Conservation (phyloP, 176 grass and related monocot species). For the Olyra latifolia region DNA sequence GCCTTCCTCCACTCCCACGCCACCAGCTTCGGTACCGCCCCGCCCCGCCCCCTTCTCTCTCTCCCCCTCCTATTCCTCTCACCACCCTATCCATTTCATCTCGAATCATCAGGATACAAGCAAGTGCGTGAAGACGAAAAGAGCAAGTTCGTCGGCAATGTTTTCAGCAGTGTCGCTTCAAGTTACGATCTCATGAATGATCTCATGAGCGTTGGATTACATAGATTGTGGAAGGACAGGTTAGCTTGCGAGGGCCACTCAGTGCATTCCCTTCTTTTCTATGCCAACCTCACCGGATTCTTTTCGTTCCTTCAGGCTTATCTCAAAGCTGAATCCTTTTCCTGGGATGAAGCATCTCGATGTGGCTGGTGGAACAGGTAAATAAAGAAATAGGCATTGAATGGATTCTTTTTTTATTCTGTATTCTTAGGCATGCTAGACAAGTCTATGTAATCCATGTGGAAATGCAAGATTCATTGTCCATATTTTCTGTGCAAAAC, state of each 20-base stretch:
- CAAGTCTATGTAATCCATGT: neutral
- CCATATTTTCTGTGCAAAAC: neutral
- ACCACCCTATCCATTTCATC: neutral
- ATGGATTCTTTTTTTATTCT: too few relatives aligned
- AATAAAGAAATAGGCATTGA: too few relatives aligned
- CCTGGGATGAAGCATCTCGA: conserved; percentile 96
- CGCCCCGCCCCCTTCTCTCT: too few relatives aligned
- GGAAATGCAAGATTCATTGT: neutral
- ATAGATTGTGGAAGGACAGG: conserved; percentile 94
- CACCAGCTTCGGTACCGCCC: conserved; percentile 66
- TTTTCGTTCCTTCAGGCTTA: conserved; percentile 40
- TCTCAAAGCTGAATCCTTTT: conserved; percentile 83
- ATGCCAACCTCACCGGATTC: neutral
- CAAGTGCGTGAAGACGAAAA: conserved; percentile 82
- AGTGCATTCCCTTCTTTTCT: neutral
- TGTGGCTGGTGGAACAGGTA: conserved; percentile 95
- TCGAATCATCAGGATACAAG: conserved; percentile 55
- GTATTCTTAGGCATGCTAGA: neutral
- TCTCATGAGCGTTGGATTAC: conserved; percentile 83
- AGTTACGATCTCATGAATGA: conserved; percentile 97
- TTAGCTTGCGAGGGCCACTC: neutral
- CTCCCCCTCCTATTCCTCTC: neutral
- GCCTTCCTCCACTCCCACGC: conserved; percentile 79
- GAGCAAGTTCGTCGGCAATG: conserved; percentile 84
- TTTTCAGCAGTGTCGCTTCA: conserved; percentile 86